Conservation (phyloP, 192 early-diverging fungal genomes). For the Spizellomyces sp. region DNA sequence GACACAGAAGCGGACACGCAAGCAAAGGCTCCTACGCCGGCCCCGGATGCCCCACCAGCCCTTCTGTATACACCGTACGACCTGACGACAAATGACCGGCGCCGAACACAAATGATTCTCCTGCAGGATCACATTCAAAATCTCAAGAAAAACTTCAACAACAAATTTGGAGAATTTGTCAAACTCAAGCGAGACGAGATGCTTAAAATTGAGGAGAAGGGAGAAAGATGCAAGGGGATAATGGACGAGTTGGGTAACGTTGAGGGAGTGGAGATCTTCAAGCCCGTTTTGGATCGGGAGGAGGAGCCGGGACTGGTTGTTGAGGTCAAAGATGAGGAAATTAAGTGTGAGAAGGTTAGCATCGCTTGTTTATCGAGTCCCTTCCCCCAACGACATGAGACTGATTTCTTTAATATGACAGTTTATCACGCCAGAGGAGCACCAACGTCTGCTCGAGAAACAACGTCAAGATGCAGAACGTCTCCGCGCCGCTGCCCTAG, state of each 20-base stretch:
- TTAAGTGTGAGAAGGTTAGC: conserved; percentile 54
- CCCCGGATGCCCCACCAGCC: conserved; percentile 8
- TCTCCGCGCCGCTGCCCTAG: conserved; percentile 37
- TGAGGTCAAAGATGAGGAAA: conserved; percentile 54
- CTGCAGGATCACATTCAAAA: conserved; percentile 30
- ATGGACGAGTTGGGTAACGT: conserved; percentile 43
- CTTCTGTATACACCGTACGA: conserved; percentile 53
- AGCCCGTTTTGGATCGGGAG: conserved; percentile 55
- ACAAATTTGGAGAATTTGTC: conserved; percentile 47
- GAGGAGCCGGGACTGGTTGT: conserved; percentile 61
- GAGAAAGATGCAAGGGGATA: conserved; percentile 54
- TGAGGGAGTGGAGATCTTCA: conserved; percentile 39
- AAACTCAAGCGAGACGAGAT: conserved; percentile 57
- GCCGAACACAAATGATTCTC: conserved; percentile 49
- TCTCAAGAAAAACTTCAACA: conserved; percentile 47
- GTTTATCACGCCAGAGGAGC: conserved; percentile 59
- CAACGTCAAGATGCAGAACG: conserved; percentile 53
- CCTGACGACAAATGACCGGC: conserved; percentile 55
- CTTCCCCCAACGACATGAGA: background rate
- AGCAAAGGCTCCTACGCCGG: conserved; percentile 2
- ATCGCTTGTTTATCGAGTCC: background rate
- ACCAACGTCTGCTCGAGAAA: conserved; percentile 40
- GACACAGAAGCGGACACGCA: background rate
- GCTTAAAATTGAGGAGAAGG: conserved; percentile 61
- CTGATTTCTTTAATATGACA: conserved; percentile 1